Conservation (phyloP, 1,284 basidiomycete species). For the Ceratobasidium sp. region DNA sequence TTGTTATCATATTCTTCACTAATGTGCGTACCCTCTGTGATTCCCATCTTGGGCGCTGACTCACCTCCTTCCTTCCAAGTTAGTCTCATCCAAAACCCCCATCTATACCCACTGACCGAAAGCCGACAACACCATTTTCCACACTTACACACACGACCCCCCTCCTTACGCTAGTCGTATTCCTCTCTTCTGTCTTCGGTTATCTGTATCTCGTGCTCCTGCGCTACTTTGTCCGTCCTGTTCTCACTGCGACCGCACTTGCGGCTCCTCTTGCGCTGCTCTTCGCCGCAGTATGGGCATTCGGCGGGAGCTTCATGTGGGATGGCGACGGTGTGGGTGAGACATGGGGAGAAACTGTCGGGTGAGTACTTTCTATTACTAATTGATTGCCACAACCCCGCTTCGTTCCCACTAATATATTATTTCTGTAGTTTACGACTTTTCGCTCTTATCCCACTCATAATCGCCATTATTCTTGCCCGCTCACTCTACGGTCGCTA, state of each 20-base stretch:
- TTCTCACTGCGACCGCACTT: conserved; percentile 80
- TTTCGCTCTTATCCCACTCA: conserved; percentile 79
- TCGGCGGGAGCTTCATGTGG: conserved; percentile 90
- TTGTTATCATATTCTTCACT: conserved; percentile 70
- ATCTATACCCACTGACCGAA: conserved; percentile 27
- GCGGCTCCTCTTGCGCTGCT: conserved; percentile 84
- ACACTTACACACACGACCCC: conserved; percentile 86
- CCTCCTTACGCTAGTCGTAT: conserved; percentile 79
- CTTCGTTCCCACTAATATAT: background rate
- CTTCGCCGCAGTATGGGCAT: conserved; percentile 86
- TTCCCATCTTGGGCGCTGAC: conserved; percentile 41
- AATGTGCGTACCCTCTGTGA: conserved; percentile 44
- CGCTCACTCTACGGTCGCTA: conserved; percentile 73
- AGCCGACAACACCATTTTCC: conserved; percentile 67
- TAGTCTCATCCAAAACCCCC: conserved; percentile 44
- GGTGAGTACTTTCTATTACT: conserved; percentile 60
- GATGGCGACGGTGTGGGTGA: conserved; percentile 69
- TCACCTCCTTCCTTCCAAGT: conserved; percentile 16
- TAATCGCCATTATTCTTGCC: conserved; percentile 75
- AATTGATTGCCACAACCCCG: conserved; percentile 11
- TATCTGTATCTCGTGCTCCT: conserved; percentile 82
- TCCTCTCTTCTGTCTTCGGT: conserved; percentile 75
- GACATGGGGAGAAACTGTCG: conserved; percentile 83
- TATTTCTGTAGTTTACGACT: conserved; percentile 66
- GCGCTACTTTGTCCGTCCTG: conserved; percentile 81